phyloP scores from a whole-genome alignment of 345 rosid genomes.

The Syzygium jambos region DNA sequence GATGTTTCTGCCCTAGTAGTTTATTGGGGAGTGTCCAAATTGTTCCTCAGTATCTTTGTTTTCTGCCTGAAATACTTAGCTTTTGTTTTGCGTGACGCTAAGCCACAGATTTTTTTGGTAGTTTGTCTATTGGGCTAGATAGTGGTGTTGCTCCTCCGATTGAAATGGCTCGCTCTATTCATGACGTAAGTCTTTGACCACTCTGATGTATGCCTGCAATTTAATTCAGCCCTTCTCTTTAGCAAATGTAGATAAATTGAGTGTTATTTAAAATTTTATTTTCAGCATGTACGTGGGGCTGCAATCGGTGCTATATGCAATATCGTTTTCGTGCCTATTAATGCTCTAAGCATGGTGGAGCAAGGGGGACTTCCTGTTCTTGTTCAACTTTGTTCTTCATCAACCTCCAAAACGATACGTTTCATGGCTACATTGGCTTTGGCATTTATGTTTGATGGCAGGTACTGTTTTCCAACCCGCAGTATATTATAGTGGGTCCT shows the following conservation, averaged over 20 bases:
- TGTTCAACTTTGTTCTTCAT: constrained; percentile 61
- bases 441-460: constrained; percentile 79
- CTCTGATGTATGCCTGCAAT: not conserved
- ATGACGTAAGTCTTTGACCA: constrained; percentile 8
- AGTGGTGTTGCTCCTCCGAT: constrained; percentile 27
- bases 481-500: not conserved
- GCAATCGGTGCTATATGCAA: constrained; percentile 86
- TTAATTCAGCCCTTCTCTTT: not conserved
- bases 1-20: not conserved
- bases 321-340: constrained; percentile 64
- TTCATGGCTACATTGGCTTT: constrained; percentile 83
- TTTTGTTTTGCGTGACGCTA: not conserved
- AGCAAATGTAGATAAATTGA: not conserved
- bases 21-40: not conserved
- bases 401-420: constrained; percentile 68
- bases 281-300: constrained; percentile 82
- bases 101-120: not conserved
- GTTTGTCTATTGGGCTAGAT: constrained; percentile 28
- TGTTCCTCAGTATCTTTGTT: not conserved
- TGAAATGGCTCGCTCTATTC: constrained; percentile 17
- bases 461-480: constrained; percentile 19
- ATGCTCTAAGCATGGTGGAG: constrained; percentile 71
- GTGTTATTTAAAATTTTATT: not conserved
- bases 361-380: constrained; percentile 80
- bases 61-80: not conserved